A percentile compares a stretch with the other conserved stretches of the same genome.
phyloP scores from a whole-genome alignment of 2,329 filamentous ascomycete species.

The Pseudocercospora macadamiae region DNA sequence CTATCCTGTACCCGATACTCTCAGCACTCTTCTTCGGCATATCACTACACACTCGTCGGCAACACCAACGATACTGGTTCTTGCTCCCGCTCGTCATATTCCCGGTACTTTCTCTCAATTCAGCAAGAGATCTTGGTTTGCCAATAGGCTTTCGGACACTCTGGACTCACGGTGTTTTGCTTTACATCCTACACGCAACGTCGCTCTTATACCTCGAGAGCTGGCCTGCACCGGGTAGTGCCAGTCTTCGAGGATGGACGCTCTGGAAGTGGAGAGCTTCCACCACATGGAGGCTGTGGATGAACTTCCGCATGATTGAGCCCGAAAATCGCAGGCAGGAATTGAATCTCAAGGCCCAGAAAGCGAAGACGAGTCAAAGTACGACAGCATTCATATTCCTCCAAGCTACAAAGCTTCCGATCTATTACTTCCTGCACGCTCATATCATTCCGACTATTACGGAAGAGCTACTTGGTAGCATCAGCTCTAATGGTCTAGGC shows the following conservation, averaged over 20 bases:
- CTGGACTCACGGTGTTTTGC: neutral
- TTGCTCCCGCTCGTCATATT: neutral
- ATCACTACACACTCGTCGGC: neutral
- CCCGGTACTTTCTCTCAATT: neutral
- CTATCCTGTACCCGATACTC: neutral
- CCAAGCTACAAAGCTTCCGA: neutral
- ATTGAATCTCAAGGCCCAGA: neutral
- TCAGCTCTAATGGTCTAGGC: neutral
- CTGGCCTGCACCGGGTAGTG: neutral
- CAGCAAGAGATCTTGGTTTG: neutral
- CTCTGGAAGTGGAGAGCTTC: neutral
- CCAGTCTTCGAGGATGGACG: neutral
- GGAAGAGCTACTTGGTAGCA: neutral
- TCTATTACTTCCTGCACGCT: neutral
- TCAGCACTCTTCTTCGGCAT: neutral
- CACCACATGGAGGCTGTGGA: neutral
- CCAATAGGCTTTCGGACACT: neutral
- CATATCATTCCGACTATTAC: neutral
- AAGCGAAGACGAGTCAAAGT: no score
- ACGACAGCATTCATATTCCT: neutral
- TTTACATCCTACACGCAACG: neutral
- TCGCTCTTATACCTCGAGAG: neutral
- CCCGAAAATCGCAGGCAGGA: neutral
- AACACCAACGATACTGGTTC: neutral
- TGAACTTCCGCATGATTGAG: neutral